A percentile compares a stretch with the other conserved stretches of the same genome.
Conservation (phyloP, 805 yeast genomes). For the Wickerhamiella siamensis region DNA sequence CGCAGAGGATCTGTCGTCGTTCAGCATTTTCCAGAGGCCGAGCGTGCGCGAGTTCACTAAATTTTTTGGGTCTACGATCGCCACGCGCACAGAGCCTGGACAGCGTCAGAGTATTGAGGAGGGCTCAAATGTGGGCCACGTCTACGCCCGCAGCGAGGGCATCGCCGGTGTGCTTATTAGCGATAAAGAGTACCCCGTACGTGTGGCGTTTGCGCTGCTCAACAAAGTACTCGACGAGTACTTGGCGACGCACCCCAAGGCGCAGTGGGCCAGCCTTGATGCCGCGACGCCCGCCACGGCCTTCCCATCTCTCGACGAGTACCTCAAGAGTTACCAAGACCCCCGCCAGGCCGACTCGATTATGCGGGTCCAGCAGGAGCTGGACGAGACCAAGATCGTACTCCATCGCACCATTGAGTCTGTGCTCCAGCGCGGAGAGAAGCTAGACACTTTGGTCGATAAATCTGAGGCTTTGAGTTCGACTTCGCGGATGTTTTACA, state of each 20-base stretch:
- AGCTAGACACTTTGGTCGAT: constrained; percentile 83
- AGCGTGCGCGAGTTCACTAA: constrained; percentile 88
- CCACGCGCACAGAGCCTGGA: constrained; percentile 74
- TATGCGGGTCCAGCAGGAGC: constrained; percentile 93
- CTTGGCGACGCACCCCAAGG: constrained; percentile 52
- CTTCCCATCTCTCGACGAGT: constrained; percentile 49
- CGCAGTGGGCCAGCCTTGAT: constrained; percentile 42
- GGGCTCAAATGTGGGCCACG: constrained; percentile 81
- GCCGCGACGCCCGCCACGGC: constrained; percentile 32
- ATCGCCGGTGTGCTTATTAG: constrained; percentile 81
- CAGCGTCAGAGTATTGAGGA: constrained; percentile 93
- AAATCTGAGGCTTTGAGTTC: constrained; percentile 86
- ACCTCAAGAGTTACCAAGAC: constrained; percentile 79
- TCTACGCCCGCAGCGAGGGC: constrained; percentile 80
- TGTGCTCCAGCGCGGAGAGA: constrained; percentile 92
- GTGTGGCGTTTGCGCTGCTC: constrained; percentile 88
- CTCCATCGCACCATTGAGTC: constrained; percentile 90
- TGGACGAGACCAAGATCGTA: constrained; percentile 94
- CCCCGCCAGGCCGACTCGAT: constrained; percentile 95
- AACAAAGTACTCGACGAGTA: constrained; percentile 88
- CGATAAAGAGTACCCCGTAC: constrained; percentile 89
- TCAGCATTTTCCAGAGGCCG: constrained; percentile 75
- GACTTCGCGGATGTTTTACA: constrained; percentile 85
- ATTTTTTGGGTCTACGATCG: constrained; percentile 80
- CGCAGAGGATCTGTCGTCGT: constrained; percentile 70